phyloP scores from a whole-genome alignment of 164 flowering plant species.

The Magnolia kwangsiensis region DNA sequence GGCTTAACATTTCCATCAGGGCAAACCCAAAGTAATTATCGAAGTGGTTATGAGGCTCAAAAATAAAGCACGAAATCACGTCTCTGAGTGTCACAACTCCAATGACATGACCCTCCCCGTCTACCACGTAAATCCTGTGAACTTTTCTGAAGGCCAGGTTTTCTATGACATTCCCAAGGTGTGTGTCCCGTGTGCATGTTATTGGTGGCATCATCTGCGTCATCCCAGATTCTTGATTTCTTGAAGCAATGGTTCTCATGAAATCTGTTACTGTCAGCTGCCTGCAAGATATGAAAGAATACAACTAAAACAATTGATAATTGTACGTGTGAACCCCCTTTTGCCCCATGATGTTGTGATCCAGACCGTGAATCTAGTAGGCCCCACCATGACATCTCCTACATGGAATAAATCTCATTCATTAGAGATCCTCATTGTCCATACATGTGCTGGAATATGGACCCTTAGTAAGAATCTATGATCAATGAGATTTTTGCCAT shows the following conservation, averaged over 20 bases:
- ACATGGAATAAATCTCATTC: too few relatives aligned
- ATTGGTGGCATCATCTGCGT: constrained; percentile 43
- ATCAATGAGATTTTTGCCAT: too few relatives aligned
- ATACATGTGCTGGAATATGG: too few relatives aligned
- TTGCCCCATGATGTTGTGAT: too few relatives aligned
- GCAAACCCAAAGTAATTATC: constrained; percentile 53
- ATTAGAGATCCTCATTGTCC: too few relatives aligned
- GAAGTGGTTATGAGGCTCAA: constrained; percentile 74
- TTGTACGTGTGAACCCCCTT: neutral
- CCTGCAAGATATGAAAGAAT: constrained; percentile 33
- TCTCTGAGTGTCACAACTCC: constrained; percentile 91
- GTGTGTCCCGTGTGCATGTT: constrained; percentile 57
- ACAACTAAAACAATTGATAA: neutral
- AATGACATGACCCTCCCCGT: constrained; percentile 33
- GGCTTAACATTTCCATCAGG: constrained; percentile 46
- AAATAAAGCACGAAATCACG: constrained; percentile 84
- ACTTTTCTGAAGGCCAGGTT: constrained; percentile 62
- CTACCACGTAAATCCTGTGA: constrained; percentile 71
- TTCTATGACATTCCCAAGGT: constrained; percentile 57
- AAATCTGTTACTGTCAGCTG: constrained; percentile 69
- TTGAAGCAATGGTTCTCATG: constrained; percentile 41
- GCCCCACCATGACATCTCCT: too few relatives aligned
- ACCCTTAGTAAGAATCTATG: too few relatives aligned
- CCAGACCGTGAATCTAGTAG: too few relatives aligned
- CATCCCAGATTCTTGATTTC: constrained; percentile 31